Percentiles rank a stretch among this genome's conserved stretches.
These are phyloP conservation scores for Starmerella davenportii DNA, from an alignment of 805 yeast genomes.

Conservation along the genomic window DNA sequence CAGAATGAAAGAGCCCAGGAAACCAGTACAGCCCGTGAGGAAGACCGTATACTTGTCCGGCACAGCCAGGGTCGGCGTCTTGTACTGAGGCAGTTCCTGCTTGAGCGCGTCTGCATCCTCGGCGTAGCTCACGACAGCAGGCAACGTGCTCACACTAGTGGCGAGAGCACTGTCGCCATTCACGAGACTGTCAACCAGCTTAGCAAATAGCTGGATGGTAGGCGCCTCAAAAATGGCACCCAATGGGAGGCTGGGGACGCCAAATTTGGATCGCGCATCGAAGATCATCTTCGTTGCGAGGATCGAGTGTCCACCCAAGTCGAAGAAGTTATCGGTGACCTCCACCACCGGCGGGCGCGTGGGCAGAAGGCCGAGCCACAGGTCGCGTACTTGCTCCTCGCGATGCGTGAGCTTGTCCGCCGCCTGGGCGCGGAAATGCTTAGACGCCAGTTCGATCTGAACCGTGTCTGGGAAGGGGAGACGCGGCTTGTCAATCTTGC, in stretches of 20 bases:
- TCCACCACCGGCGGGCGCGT: conserved; percentile 61
- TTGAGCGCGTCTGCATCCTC: conserved; percentile 48
- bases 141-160: conserved; percentile 16
- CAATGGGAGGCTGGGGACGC: conserved; percentile 60
- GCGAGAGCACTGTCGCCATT: conserved; percentile 24
- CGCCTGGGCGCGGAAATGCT: conserved; percentile 24
- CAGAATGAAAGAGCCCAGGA: conserved; percentile 77
- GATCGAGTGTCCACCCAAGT: conserved; percentile 94
- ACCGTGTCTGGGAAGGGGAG: conserved; percentile 85
- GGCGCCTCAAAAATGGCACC: conserved; percentile 84
- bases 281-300: conserved; percentile 94
- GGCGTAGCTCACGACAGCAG: conserved; percentile 33
- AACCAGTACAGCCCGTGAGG: conserved; percentile 92
- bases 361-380: conserved; percentile 79
- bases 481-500: conserved; percentile 94
- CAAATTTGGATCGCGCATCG: conserved; percentile 59
- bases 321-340: conserved; percentile 80
- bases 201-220: conserved; percentile 62
- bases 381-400: conserved; percentile 52
- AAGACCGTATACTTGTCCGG: conserved; percentile 38
- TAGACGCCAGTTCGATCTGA: conserved; percentile 61
- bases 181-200: conserved; percentile 43
- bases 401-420: conserved; percentile 36
- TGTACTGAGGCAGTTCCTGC: conserved; percentile 28
- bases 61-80: conserved; percentile 31